phyloP scores from a whole-genome alignment of 805 yeast species.

The Wickerhamomyces xylosicus region DNA sequence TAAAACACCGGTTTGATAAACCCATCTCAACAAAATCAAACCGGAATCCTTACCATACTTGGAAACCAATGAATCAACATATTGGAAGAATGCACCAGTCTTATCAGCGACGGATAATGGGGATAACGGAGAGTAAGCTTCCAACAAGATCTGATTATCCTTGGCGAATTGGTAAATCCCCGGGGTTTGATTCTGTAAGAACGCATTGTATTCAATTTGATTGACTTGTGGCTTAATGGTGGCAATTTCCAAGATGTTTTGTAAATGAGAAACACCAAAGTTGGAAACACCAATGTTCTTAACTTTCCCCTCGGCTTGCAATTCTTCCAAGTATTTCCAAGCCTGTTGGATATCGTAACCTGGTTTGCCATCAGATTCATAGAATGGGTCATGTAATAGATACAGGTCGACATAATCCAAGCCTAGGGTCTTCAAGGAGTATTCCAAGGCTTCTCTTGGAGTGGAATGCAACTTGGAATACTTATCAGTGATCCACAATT shows the following conservation, averaged over 20 bases:
- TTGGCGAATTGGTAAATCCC: slow-evolving; percentile 42
- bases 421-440: slow-evolving; percentile 27
- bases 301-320: slow-evolving; percentile 41
- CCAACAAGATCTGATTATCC: slow-evolving; percentile 39
- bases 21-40: slow-evolving; percentile 65
- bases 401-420: slow-evolving; percentile 42
- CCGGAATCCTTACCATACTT: slow-evolving; percentile 53
- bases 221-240: slow-evolving; percentile 42
- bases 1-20: slow-evolving; percentile 48
- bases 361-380: slow-evolving; percentile 20
- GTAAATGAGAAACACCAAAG: slow-evolving; percentile 35
- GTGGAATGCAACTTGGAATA: slow-evolving; percentile 24
- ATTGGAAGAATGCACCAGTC: slow-evolving; percentile 28
- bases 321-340: slow-evolving; percentile 39
- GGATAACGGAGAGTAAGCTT: slow-evolving; percentile 61
- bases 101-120: slow-evolving; percentile 40
- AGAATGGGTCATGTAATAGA: slow-evolving; percentile 37
- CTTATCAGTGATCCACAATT: slow-evolving; percentile 47
- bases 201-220: slow-evolving; percentile 59
- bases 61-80: slow-evolving; percentile 31
- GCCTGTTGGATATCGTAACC: slow-evolving; percentile 35
- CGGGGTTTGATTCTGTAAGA: slow-evolving; percentile 58
- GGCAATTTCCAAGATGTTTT: slow-evolving; percentile 28
- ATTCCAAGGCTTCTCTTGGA: slow-evolving; percentile 32
- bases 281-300: slow-evolving; percentile 56